Evolutionary conservation across 768 basidiomycete genomes (phyloP).

Genomic region (Astraeus odoratus): DNA sequence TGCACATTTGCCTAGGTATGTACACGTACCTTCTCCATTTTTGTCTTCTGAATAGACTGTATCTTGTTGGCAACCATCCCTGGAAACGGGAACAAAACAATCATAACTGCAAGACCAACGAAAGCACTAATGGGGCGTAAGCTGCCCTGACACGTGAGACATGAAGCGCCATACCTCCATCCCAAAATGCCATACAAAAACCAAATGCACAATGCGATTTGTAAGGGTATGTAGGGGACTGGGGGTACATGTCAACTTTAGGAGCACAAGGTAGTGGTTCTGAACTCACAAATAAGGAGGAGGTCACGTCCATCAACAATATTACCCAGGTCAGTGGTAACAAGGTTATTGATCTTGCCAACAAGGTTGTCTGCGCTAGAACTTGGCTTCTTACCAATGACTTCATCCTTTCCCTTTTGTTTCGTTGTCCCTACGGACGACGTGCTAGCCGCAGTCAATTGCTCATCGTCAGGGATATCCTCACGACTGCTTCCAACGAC

Average conservation of each 20-base stretch:
- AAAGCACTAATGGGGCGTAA: slow-evolving; percentile 29
- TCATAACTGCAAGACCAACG: slow-evolving; percentile 47
- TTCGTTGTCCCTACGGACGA: slow-evolving; percentile 2
- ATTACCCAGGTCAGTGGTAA: slow-evolving; percentile 39
- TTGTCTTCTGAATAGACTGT: slow-evolving; percentile 40
- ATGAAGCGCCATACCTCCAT: slow-evolving; percentile 25
- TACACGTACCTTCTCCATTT: slow-evolving; percentile 37
- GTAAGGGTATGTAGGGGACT: slow-evolving; percentile 9
- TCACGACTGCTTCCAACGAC: slow-evolving; percentile 7
- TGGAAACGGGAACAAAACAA: slow-evolving; percentile 52
- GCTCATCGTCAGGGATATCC: slow-evolving; percentile 2
- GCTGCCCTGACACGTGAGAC: background rate
- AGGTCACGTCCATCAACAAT: slow-evolving; percentile 15
- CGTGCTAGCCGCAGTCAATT: background rate
- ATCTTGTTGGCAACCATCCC: slow-evolving; percentile 45
- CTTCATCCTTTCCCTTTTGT: background rate
- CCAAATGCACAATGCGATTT: slow-evolving; percentile 25
- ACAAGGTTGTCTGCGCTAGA: slow-evolving; percentile 42
- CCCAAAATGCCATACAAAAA: slow-evolving; percentile 44
- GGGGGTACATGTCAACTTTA: background rate
- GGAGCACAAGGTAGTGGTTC: background rate
- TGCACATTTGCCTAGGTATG: background rate
- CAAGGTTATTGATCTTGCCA: slow-evolving; percentile 73
- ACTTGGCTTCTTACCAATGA: background rate
- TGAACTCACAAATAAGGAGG: slow-evolving; percentile 5